Evolutionary conservation across 176 grass and related monocot genomes (phyloP).

Genomic region (Paspalum notatum): DNA sequence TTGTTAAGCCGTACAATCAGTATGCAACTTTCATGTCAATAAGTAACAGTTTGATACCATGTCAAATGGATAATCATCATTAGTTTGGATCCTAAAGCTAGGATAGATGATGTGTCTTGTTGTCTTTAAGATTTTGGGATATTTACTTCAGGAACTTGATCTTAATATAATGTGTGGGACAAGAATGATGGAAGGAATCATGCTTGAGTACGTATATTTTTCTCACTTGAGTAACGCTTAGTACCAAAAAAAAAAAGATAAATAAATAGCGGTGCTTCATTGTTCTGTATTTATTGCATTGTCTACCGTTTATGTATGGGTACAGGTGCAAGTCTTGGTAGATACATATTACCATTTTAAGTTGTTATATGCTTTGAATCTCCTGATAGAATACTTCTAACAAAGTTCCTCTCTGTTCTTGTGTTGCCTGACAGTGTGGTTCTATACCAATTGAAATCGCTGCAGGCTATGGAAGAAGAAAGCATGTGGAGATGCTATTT

Average conservation of each 20-base stretch:
- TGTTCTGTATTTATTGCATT: not conserved
- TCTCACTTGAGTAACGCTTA: not conserved
- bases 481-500: constrained; percentile 41
- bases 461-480: constrained; percentile 43
- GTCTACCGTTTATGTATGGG: not conserved
- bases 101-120: not conserved
- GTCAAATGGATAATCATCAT: not conserved
- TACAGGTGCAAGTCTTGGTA: not conserved
- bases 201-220: not conserved
- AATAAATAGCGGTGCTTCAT: not conserved
- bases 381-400: not conserved
- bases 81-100: not conserved
- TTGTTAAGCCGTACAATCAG: constrained; percentile 4
- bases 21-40: not conserved
- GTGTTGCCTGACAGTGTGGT: constrained; percentile 35
- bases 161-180: not conserved
- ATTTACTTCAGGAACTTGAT: not conserved
- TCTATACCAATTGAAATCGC: constrained; percentile 37
- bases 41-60: not conserved
- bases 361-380: not conserved
- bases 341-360: not conserved
- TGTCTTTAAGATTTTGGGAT: not conserved
- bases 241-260: not conserved
- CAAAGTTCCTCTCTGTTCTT: not conserved
- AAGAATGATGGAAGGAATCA: not conserved